Base-by-base conservation (phyloP, 495 filamentous ascomycete genomes). In the Xylaria scruposa region DNA sequence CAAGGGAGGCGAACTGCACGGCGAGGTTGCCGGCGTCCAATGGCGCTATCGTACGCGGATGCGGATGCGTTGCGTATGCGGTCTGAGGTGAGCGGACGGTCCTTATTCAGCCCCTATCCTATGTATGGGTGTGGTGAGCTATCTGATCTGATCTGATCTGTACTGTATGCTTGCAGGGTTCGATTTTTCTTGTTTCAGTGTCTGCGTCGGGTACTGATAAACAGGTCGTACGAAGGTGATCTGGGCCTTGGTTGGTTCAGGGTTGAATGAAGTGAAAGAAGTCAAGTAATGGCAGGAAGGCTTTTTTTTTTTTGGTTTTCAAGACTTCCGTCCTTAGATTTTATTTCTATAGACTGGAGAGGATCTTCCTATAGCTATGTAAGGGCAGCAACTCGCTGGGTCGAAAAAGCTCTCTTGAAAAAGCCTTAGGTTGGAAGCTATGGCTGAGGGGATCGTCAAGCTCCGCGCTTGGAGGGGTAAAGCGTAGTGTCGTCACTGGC, bases 1-100 rank as follows among this genome's bases (percentile, higher is more conserved):
- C 29, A 24, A 63, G 68, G 68, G 29, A 70, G 46, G 46, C 46
- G 26, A 56, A 54, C 58, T 70, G 58, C 67, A 53, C 68, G 68
- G 58, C 24, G 59, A 62, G 42, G 44, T 38, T 53, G 59, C 58
- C 56, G 59, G 26, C 9, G 68, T 53, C 68, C 68, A 64, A 70
- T 70, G 60, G 26, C 60, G 68, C 17, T 36, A 47, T 53, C 40
- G 67, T 33, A 29, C 24, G 33, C 26, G 68, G 21, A 61, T 70
- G 38, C 42, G 49, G 44, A 49, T 36, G 54, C 17, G 31, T 5
- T 38, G 9, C 33, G 67, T 19, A 38, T 44, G 67, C 19, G 54
- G 54, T 59, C 19, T 29, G 64, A 46, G 44, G 33, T 40, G 31
- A 42, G 49, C 33, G 65, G 65, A 67, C 3, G 33, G 19, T 2